Evolutionary conservation across 2,329 filamentous ascomycete genomes (phyloP), one percentile per base, ranked within the genome.

Genomic region (Ophiocordyceps camponoti-leonardi): DNA sequence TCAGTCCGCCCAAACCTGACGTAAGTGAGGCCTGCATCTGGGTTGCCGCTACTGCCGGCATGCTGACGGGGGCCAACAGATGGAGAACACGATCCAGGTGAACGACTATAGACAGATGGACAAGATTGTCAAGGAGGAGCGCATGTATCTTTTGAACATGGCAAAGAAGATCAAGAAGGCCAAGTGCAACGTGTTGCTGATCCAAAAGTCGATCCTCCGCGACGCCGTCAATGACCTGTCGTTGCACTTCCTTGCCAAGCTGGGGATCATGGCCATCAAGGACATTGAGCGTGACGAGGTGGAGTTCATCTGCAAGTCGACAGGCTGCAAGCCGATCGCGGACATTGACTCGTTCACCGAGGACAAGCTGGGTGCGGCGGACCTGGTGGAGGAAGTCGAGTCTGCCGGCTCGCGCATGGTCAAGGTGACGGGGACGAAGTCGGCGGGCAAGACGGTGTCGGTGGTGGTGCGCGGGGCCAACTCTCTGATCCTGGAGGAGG

Each of bases 151-250:
- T 52, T 77, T 98, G 48, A 96, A 96, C 72, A 85, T 98, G 79
- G 88, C 93, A 61, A 96, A 98, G 78, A 98, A 96, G 76, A 98
- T 98, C 67, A 95, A 96, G 71, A 98, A 96, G 75, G 88, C 92
- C 54, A 98, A 96, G 73, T 98, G 92, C 71, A 98, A 98, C 58
- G 92, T 98, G 41, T 79, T 96, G 41, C 73, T 98, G 54, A 96
- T 98, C 55, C 92, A 98, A 61, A 98, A 98, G 69, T 96, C 90
- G 14, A 98, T 98, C 56, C 79, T 98, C 48, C 81, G 92, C 55
- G 92, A 98, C 58, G 92, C 92, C 33, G 88, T 98, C 63, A 98
- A 98, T 69, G 92, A 98, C 57, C 75, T 98, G 48, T 94, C 86
- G 50, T 76, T 98, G 52, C 92, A 98, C 69, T 98, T 98, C 75